These are phyloP conservation scores for Lactarius trivialis DNA, from an alignment of 768 basidiomycete species.

Conservation along the genomic window DNA sequence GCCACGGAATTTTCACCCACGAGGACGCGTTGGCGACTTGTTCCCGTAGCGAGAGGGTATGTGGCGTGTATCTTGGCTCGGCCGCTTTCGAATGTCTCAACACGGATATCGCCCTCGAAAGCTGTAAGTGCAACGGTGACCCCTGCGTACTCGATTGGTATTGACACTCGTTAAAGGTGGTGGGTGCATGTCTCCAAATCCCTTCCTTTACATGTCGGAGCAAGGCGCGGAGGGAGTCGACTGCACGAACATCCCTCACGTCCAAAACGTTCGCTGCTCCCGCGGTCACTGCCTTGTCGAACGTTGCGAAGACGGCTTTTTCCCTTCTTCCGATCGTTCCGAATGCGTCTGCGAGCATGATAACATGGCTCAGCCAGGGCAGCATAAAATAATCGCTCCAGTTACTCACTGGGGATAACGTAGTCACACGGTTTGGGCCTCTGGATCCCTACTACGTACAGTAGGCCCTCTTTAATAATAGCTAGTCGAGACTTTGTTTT, in stretches of 20 bases:
- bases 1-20: constrained; percentile 26
- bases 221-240: constrained; percentile 13
- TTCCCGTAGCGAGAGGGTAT: constrained; percentile 31
- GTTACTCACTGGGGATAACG: background rate
- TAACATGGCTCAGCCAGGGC: background rate
- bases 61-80: constrained; percentile 33
- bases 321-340: background rate
- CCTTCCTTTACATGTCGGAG: constrained; percentile 22
- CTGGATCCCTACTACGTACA: background rate
- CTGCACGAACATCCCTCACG: constrained; percentile 20
- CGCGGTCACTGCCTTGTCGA: constrained; percentile 11
- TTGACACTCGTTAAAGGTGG: constrained; percentile 29
- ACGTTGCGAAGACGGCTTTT: background rate
- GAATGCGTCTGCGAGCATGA: background rate
- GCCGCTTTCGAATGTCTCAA: constrained; percentile 38
- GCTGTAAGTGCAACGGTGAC: constrained; percentile 34
- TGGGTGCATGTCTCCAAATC: constrained; percentile 35
- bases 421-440: background rate
- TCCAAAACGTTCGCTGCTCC: constrained; percentile 12
- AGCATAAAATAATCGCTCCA: background rate
- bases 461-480: background rate
- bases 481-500: background rate
- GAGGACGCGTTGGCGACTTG: constrained; percentile 31
- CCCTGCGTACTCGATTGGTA: too few species aligned
- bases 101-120: constrained; percentile 31